Conservation (phyloP, 805 yeast species). For the Diddensiella santjacobensis region DNA sequence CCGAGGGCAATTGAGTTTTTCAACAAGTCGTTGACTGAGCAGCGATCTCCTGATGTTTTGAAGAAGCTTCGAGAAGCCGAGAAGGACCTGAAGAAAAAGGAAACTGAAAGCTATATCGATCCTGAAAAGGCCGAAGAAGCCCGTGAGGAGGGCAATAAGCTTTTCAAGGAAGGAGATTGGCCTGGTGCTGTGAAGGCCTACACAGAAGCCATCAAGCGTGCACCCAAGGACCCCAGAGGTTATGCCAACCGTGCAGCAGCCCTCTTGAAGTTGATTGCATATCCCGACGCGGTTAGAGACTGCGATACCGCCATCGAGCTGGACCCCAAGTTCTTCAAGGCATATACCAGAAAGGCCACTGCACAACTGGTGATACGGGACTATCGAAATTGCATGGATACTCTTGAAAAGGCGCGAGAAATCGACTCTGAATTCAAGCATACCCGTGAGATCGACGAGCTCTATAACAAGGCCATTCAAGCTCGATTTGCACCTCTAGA, state of each 20-base stretch:
- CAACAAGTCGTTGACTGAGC: conserved; percentile 93
- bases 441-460: conserved; percentile 73
- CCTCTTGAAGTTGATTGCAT: conserved; percentile 86
- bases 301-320: conserved; percentile 84
- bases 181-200: conserved; percentile 93
- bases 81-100: conserved; percentile 75
- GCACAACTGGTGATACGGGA: conserved; percentile 91
- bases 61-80: conserved; percentile 84
- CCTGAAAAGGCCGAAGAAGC: conserved; percentile 95
- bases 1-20: conserved; percentile 70
- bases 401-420: conserved; percentile 72
- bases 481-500: conserved; percentile 75
- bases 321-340: conserved; percentile 88
- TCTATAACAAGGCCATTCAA: conserved; percentile 69
- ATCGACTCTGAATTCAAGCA: conserved; percentile 63
- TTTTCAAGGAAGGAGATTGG: conserved; percentile 89
- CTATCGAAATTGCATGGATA: conserved; percentile 74
- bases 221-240: conserved; percentile 96
- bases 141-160: conserved; percentile 85
- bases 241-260: conserved; percentile 99
- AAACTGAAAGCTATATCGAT: conserved; percentile 73
- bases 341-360: conserved; percentile 93
- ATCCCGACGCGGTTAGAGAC: conserved; percentile 94
- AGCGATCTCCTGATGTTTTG: conserved; percentile 90
- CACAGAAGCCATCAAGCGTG: conserved; percentile 92